Conservation (phyloP, 2,329 filamentous ascomycete genomes). For the Alternaria metachromatica region DNA sequence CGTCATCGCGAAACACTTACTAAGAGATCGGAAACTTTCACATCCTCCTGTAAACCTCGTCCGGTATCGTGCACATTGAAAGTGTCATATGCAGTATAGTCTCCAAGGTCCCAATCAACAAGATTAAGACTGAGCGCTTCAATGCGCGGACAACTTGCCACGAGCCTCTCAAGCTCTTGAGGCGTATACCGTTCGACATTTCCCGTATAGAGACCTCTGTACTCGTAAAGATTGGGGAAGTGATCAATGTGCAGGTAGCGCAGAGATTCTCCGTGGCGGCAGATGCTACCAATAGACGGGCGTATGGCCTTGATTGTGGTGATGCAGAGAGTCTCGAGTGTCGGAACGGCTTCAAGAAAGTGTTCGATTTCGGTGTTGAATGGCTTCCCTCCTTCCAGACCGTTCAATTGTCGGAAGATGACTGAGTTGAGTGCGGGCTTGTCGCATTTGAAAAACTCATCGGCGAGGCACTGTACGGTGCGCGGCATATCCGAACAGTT, state of each 20-base stretch:
- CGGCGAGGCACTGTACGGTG: not conserved
- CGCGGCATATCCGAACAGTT: not conserved
- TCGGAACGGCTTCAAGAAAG: not conserved
- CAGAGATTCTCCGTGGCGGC: not conserved
- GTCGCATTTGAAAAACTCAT: not conserved
- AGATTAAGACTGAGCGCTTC: not conserved
- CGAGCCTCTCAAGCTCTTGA: not conserved
- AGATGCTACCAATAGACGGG: not conserved
- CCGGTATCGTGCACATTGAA: not conserved
- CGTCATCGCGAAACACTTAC: not conserved
- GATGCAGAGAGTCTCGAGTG: not conserved
- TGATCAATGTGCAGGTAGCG: not conserved
- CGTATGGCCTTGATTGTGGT: not conserved
- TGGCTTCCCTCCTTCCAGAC: not conserved
- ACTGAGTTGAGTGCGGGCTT: not conserved
- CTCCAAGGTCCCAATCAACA: not conserved
- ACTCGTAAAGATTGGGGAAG: not conserved
- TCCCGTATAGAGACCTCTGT: not conserved
- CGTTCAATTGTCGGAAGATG: not conserved
- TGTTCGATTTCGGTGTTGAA: not conserved
- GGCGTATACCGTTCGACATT: not conserved
- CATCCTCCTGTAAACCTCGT: not conserved
- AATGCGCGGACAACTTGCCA: not conserved
- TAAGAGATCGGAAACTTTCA: not conserved
- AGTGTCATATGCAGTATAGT: not conserved